These are phyloP conservation scores for Groenewaldozyma sp. DNA, from an alignment of 1,139 yeast species.

Conservation along the genomic window DNA sequence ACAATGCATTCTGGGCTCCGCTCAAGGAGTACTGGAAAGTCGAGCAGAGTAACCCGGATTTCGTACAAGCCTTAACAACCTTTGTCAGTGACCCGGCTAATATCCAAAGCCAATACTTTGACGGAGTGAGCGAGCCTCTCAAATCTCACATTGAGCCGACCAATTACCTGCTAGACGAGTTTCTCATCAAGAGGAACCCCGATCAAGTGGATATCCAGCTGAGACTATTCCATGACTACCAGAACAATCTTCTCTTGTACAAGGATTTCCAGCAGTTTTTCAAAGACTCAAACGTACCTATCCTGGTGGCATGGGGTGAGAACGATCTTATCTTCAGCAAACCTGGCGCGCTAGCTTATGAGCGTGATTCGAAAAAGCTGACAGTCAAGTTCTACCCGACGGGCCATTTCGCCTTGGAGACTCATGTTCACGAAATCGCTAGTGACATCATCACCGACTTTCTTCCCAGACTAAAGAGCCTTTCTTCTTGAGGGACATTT, in stretches of 20 bases:
- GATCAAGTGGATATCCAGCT: slow-evolving; percentile 29
- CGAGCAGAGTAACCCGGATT: slow-evolving; percentile 12
- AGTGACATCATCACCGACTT: slow-evolving; percentile 19
- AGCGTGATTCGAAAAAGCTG: slow-evolving; percentile 27
- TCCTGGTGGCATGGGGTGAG: slow-evolving; percentile 37
- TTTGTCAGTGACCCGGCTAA: slow-evolving; percentile 17
- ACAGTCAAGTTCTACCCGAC: slow-evolving; percentile 26
- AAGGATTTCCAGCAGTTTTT: slow-evolving; percentile 34
- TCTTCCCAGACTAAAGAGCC: slow-evolving; percentile 1
- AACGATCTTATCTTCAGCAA: slow-evolving; percentile 32
- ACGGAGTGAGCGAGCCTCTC: slow-evolving; percentile 26
- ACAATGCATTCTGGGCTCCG: slow-evolving; percentile 32
- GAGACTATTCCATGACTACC: slow-evolving; percentile 32
- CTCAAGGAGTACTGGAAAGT: slow-evolving; percentile 29
- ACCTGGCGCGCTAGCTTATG: slow-evolving; percentile 34
- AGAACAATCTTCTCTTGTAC: slow-evolving; percentile 29
- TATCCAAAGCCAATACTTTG: slow-evolving; percentile 27
- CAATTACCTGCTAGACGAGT: slow-evolving; percentile 28
- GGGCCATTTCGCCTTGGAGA: slow-evolving; percentile 37
- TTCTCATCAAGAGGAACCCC: slow-evolving; percentile 22
- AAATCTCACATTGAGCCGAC: slow-evolving; percentile 28
- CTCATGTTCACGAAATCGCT: slow-evolving; percentile 29
- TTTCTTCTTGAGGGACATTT: neutral
- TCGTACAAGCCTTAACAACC: neutral
- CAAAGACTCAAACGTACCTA: slow-evolving; percentile 30